These are phyloP conservation scores for Fraxinus xanthoxyloides DNA, from an alignment of 305 asterid species.

Conservation along the genomic window DNA sequence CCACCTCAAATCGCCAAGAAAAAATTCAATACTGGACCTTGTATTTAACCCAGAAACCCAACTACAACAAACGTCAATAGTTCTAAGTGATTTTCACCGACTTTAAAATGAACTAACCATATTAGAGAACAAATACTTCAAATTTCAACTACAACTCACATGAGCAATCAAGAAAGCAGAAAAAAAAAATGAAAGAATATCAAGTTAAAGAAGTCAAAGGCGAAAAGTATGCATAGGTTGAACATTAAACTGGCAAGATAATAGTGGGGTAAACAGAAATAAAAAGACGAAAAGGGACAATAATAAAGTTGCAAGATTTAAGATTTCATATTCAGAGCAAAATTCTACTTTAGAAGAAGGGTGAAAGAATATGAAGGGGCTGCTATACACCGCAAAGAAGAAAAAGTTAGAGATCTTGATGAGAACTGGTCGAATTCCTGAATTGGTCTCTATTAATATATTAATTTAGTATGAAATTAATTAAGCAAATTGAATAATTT, in stretches of 20 bases:
- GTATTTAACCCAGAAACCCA: not conserved
- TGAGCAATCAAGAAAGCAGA: conserved; percentile 17
- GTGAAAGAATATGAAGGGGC: conserved; percentile 25
- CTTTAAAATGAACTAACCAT: conserved; percentile 19
- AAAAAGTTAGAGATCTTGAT: conserved; percentile 48
- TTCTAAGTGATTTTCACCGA: conserved; percentile 19
- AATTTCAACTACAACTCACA: conserved; percentile 9
- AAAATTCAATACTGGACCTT: conserved; percentile 1
- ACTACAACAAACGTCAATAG: not conserved
- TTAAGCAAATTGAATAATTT: conserved; percentile 4
- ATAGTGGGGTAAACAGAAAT: not conserved
- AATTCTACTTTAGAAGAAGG: conserved; percentile 13
- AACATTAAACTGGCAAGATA: not conserved
- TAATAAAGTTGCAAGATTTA: conserved; percentile 19
- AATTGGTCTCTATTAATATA: conserved; percentile 21
- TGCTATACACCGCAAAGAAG: conserved; percentile 7
- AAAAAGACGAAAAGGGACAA: conserved; percentile 5
- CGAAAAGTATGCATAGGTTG: conserved; percentile 6
- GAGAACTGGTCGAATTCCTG: conserved; percentile 28
- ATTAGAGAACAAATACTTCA: not conserved
- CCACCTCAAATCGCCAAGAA: conserved; percentile 24
- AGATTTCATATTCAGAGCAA: not conserved
- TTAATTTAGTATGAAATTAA: conserved; percentile 19
- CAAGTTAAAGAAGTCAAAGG: conserved; percentile 32
- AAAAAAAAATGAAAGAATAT: conserved; percentile 13